Evolutionary conservation across 139 green algal genomes (phyloP), one percentile per base, ranked within the genome.

Genomic region (Picochlorum sp.): DNA sequence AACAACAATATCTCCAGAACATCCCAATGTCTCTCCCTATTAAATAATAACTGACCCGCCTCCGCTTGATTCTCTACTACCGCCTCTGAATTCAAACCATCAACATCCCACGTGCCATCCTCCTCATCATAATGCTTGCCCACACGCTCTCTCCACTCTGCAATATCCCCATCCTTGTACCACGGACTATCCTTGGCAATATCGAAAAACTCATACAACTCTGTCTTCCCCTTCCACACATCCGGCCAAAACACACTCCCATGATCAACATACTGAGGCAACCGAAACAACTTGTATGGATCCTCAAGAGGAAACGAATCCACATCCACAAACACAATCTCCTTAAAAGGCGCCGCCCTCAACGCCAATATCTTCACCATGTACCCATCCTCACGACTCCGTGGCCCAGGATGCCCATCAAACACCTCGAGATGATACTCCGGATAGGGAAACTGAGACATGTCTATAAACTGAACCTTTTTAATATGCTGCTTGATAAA

Each of bases 211-310:
- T 55, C n/a, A 30, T 68, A 63, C 44, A 80, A 60, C 30, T 58
- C 45, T 20, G 3, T 10, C 5, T 37, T 38, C n/a, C 20, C 38
- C 23, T 45, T 60, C 67, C 74, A 80, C 10, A 73, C 60, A 58
- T 80, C 74, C n/a, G 49, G 60, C 74, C 74, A 81, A 62, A 81
- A 80, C 34, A 75, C 52, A 41, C 41, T 69, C 52, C 74, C 74
- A 10, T 55, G 10, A 21, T 41, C 16, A 5, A 23, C 23, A 56
- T 68, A 81, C 14, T 5, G 14, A 8, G 65, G 52, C 10, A 47
- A 14, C 14, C 63, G 45, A 57, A 81, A 81, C 34, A 81, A 59
- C 9, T 28, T 15, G 6, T 21, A 20, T 10, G 74, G 74, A 30
- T 80, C 60, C 0, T 69, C 37, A n/a, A 63, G 20, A 13, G 70